Evolutionary conservation across 305 asterid species (phyloP).

Genomic region (Fraxinus platypoda): DNA sequence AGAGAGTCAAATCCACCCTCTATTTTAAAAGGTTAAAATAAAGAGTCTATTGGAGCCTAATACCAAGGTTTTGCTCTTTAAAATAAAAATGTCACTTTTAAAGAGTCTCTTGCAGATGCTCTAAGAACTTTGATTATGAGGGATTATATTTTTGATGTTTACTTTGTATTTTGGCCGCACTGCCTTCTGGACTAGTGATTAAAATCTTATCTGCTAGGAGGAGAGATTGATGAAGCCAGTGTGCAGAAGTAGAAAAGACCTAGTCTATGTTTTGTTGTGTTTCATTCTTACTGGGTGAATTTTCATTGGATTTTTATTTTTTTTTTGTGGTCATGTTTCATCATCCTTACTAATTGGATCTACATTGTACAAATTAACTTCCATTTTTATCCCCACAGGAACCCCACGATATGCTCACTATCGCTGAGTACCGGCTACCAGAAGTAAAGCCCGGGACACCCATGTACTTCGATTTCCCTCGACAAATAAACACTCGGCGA

Average conservation of each 20-base stretch:
- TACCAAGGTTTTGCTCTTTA: not conserved
- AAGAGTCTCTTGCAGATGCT: not conserved
- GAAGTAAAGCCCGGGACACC: conserved; percentile 81
- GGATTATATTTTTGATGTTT: not conserved
- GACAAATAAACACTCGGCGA: conserved; percentile 64
- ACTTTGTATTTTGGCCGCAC: not conserved
- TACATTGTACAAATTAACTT: not conserved
- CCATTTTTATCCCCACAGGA: conserved; percentile 46
- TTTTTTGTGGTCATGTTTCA: not conserved
- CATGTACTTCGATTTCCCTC: conserved; percentile 92
- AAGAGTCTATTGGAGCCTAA: not conserved
- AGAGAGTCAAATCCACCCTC: not conserved
- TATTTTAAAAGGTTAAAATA: not conserved
- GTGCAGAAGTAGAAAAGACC: conserved; percentile 3
- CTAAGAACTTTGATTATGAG: not conserved
- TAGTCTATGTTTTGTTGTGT: conserved; percentile 11
- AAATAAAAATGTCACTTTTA: not conserved
- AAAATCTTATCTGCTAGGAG: not conserved
- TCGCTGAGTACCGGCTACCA: conserved; percentile 86
- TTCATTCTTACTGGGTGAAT: not conserved
- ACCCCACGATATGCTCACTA: conserved; percentile 62
- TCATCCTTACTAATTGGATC: not conserved
- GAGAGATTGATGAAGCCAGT: not conserved
- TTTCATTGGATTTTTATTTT: not conserved
- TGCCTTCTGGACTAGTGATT: not conserved